Evolutionary conservation across 78 protist species (phyloP).

Genomic region (Parvularia atlantis): DNA sequence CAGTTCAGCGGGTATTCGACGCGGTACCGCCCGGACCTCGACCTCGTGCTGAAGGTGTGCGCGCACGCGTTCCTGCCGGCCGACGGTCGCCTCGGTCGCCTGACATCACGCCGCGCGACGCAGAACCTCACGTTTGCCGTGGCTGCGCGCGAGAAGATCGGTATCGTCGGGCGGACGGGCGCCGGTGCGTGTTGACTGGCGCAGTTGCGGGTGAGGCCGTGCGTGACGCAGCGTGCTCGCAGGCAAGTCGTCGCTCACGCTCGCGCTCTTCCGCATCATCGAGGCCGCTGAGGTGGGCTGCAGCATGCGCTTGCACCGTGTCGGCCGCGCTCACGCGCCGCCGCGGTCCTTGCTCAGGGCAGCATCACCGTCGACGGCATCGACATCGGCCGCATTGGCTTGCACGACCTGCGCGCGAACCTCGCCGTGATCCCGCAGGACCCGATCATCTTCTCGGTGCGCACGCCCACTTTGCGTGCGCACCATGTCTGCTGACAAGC

Average conservation of each 20-base stretch:
- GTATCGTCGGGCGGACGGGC: slow-evolving; percentile 91
- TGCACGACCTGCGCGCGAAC: slow-evolving; percentile 44
- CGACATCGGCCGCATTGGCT: slow-evolving; percentile 2
- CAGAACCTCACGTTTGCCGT: slow-evolving; percentile 10
- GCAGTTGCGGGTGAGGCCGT: neutral
- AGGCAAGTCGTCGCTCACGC: slow-evolving; percentile 72
- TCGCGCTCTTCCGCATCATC: slow-evolving; percentile 68
- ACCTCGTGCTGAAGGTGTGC: slow-evolving; percentile 53
- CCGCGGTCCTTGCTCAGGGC: too few species aligned
- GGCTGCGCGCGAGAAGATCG: slow-evolving; percentile 62
- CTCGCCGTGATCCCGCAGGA: slow-evolving; percentile 83
- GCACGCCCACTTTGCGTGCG: too few species aligned
- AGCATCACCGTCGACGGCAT: neutral
- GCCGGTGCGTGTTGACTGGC: slow-evolving; percentile 19
- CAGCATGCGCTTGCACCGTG: too few species aligned
- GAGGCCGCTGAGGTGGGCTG: slow-evolving; percentile 39
- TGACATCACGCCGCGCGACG: too few species aligned
- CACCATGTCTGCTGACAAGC: too few species aligned
- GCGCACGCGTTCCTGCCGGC: slow-evolving; percentile 14
- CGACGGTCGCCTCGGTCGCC: too few species aligned
- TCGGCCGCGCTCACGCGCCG: too few species aligned
- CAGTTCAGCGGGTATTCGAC: slow-evolving; percentile 14
- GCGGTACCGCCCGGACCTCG: slow-evolving; percentile 66
- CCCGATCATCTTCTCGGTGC: slow-evolving; percentile 71
- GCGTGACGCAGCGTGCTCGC: too few species aligned